Base-by-base conservation (phyloP, 2,329 filamentous ascomycete species). In the Diplodia seriata region DNA sequence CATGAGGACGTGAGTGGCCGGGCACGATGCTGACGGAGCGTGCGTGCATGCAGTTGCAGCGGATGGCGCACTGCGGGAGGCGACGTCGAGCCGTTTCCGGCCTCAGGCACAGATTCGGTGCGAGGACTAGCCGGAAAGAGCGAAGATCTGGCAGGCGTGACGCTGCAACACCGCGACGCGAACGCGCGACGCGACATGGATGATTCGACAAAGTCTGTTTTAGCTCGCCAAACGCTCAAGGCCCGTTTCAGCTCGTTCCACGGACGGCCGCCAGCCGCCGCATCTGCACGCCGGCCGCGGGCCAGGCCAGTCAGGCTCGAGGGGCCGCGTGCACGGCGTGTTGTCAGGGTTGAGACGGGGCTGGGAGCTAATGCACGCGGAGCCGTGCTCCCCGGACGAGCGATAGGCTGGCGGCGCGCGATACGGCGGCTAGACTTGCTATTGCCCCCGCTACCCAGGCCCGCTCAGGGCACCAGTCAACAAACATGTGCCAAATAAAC, bases 391-490 rank as follows among this genome's bases (percentile, higher is more conserved):
- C 29, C 26, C 40, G 15, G 43, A 8, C 43, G 59, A 50, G 47
- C 59, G 59, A 63, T 63, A 63, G 59, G 59, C 59, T 51, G 47
- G 59, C 59, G 47, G 18, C 31, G 47, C 47, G 59, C 59, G 59
- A 63, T 36, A 63, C 43, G 59, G 47, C 59, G 59, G 59, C 59
- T n/a, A 29, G 40, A n/a, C 40, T 43, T 49, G 26, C 40, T 26
- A 38, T 31, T 18, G 40, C 23, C 15, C 40, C 57, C 12, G n/a
- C 43, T 47, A 63, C 29, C 33, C 12, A 63, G 47, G 11, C 40
- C 18, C 15, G 54, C 23, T 29, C 51, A 26, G 23, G 40, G 15
- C 26, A 31, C 43, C 59, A 33, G 59, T 63, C 59, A 63, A 63
- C 59, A 63, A 63, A 63, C 59, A 51, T 38, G 29, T 51, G 59